Conservation (phyloP, 768 basidiomycete genomes). For the Boletellus ananas region DNA sequence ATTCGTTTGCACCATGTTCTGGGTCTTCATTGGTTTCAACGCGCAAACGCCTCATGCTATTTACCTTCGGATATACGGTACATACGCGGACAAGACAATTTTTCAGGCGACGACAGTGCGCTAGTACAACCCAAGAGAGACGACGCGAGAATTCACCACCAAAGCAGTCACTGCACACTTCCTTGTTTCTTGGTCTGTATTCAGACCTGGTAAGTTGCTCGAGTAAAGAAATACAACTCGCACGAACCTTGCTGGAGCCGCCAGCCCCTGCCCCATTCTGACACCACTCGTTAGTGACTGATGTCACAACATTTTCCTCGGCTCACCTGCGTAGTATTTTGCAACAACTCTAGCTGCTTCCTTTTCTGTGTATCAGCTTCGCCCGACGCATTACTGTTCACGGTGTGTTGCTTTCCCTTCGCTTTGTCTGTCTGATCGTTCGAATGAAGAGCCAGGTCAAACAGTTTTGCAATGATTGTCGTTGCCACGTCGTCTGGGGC, state of each 20-base stretch:
- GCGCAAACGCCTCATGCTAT: too few relatives aligned
- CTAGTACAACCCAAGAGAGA: too few relatives aligned
- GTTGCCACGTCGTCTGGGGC: slow-evolving; percentile 26
- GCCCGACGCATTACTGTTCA: not conserved
- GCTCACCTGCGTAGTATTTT: not conserved
- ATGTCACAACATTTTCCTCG: not conserved
- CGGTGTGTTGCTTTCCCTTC: slow-evolving; percentile 4
- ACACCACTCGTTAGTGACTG: not conserved
- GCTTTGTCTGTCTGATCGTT: slow-evolving; percentile 1
- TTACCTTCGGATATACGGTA: too few relatives aligned
- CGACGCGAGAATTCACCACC: too few relatives aligned
- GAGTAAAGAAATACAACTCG: not conserved
- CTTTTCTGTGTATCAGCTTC: not conserved
- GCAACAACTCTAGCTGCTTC: not conserved
- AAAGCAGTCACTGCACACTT: too few relatives aligned
- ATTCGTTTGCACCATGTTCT: too few relatives aligned
- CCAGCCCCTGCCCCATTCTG: not conserved
- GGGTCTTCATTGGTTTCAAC: too few relatives aligned
- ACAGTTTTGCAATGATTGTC: slow-evolving; percentile 31
- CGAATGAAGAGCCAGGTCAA: slow-evolving; percentile 20
- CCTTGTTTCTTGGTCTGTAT: slow-evolving; percentile 2
- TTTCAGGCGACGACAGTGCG: too few relatives aligned
- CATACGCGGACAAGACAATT: too few relatives aligned
- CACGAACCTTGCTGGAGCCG: slow-evolving; percentile 1
- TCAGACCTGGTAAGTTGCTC: not conserved